Evolutionary conservation across 2,329 filamentous ascomycete species (phyloP).

Genomic region (Pseudocercospora pini-densiflorae): DNA sequence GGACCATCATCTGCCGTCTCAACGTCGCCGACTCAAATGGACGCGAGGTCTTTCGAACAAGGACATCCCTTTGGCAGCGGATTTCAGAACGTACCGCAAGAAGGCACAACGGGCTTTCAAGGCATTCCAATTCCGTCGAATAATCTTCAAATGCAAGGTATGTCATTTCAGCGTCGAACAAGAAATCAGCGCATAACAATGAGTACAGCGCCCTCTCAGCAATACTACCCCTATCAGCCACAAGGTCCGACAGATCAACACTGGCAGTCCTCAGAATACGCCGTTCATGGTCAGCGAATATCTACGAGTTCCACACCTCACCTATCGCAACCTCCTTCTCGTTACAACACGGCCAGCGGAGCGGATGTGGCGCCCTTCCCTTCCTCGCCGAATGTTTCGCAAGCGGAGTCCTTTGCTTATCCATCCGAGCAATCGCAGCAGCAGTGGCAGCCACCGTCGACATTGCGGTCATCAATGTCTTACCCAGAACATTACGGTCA

Average conservation of each 20-base stretch:
- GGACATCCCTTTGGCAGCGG: conserved; percentile 25
- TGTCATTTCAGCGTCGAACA: neutral
- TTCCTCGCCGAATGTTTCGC: conserved; percentile 15
- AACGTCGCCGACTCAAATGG: conserved; percentile 29
- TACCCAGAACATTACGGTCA: conserved; percentile 11
- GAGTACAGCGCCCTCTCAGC: conserved; percentile 14
- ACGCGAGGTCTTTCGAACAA: conserved; percentile 23
- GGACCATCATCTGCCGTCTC: conserved; percentile 35
- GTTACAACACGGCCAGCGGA: conserved; percentile 13
- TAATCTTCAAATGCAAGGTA: conserved; percentile 18
- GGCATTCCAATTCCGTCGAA: conserved; percentile 25
- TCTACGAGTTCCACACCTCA: conserved; percentile 6
- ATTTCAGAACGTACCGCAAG: conserved; percentile 27
- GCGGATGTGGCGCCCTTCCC: conserved; percentile 22
- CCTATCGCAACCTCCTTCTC: conserved; percentile 5
- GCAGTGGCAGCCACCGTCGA: conserved; percentile 14
- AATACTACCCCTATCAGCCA: conserved; percentile 9
- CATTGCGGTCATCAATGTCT: conserved; percentile 13
- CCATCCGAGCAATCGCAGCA: conserved; percentile 11
- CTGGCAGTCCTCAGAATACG: conserved; percentile 12
- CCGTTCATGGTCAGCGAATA: conserved; percentile 9
- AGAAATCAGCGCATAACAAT: conserved; percentile 1
- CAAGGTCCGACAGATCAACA: neutral
- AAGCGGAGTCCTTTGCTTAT: conserved; percentile 8
- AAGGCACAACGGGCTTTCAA: conserved; percentile 25